These are phyloP conservation scores for Pezicula radicicola DNA, from an alignment of 2,329 filamentous ascomycete species.

Conservation along the genomic window DNA sequence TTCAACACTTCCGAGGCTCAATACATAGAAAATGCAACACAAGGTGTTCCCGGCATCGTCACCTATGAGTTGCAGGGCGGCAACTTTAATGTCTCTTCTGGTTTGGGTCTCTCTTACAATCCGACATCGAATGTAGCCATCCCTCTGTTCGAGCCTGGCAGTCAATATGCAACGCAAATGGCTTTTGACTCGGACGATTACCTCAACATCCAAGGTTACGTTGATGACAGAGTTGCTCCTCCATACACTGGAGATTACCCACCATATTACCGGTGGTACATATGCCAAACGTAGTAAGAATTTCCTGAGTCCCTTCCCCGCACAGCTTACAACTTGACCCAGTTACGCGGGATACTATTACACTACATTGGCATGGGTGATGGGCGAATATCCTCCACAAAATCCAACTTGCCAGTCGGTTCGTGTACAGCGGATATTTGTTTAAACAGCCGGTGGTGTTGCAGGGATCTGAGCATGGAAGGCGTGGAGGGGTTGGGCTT, in stretches of 20 bases:
- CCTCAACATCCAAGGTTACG: conserved; percentile 36
- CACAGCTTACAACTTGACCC: too few relatives aligned
- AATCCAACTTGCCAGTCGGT: conserved; percentile 43
- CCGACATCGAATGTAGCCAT: conserved; percentile 37
- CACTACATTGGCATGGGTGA: conserved; percentile 37
- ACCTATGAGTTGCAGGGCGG: conserved; percentile 18
- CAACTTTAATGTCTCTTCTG: conserved; percentile 29
- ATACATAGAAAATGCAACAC: conserved; percentile 20
- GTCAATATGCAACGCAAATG: conserved; percentile 20
- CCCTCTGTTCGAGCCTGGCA: conserved; percentile 32
- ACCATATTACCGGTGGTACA: conserved; percentile 37
- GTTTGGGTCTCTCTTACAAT: conserved; percentile 32
- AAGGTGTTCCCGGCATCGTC: conserved; percentile 17
- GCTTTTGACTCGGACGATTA: conserved; percentile 35
- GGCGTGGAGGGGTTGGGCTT: background rate
- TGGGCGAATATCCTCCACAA: conserved; percentile 35
- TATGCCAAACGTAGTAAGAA: conserved; percentile 36
- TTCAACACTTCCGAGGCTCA: conserved; percentile 27
- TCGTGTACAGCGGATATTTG: conserved; percentile 32
- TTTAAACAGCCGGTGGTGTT: conserved; percentile 9
- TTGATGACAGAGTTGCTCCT: conserved; percentile 36
- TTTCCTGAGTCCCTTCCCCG: too few relatives aligned
- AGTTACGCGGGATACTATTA: conserved; percentile 34
- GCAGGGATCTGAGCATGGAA: background rate
- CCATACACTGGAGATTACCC: conserved; percentile 14